Percentiles rank a stretch among this genome's conserved stretches.
These are phyloP conservation scores for Scedosporium apiospermum DNA, from an alignment of 2,329 filamentous ascomycete genomes.

Conservation along the genomic window DNA sequence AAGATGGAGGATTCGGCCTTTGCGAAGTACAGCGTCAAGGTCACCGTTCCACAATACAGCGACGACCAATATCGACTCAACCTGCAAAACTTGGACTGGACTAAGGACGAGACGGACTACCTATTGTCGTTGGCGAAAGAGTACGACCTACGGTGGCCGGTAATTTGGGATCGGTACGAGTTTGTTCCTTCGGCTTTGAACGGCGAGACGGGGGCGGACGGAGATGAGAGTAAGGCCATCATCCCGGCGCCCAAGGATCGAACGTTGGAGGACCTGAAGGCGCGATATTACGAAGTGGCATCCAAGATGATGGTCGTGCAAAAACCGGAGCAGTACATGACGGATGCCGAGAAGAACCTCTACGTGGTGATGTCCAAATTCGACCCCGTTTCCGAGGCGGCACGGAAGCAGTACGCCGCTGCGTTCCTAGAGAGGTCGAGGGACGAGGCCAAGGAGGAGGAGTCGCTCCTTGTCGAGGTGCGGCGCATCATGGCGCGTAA, in stretches of 20 bases:
- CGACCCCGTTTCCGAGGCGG: conserved; percentile 67
- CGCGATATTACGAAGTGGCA: conserved; percentile 80
- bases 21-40: conserved; percentile 78
- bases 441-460: conserved; percentile 88
- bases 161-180: conserved; percentile 91
- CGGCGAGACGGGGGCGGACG: conserved; percentile 33
- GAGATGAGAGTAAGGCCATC: conserved; percentile 41
- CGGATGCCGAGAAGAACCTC: conserved; percentile 67
- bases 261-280: conserved; percentile 83
- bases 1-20: conserved; percentile 54
- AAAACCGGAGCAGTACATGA: conserved; percentile 80
- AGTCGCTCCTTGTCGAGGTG: conserved; percentile 78
- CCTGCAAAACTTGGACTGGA: conserved; percentile 70
- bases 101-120: conserved; percentile 89
- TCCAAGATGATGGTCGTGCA: conserved; percentile 73
- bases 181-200: conserved; percentile 43
- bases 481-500: conserved; percentile 84
- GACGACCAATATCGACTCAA: conserved; percentile 77
- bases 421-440: conserved; percentile 68
- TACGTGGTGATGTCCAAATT: conserved; percentile 84
- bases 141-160: conserved; percentile 80
- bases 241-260: conserved; percentile 46
- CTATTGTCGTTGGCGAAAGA: conserved; percentile 65
- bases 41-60: conserved; percentile 71
- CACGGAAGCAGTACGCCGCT: conserved; percentile 77